These are phyloP conservation scores for Oryza meyeriana DNA, from an alignment of 176 grass and related monocot species.

Conservation along the genomic window DNA sequence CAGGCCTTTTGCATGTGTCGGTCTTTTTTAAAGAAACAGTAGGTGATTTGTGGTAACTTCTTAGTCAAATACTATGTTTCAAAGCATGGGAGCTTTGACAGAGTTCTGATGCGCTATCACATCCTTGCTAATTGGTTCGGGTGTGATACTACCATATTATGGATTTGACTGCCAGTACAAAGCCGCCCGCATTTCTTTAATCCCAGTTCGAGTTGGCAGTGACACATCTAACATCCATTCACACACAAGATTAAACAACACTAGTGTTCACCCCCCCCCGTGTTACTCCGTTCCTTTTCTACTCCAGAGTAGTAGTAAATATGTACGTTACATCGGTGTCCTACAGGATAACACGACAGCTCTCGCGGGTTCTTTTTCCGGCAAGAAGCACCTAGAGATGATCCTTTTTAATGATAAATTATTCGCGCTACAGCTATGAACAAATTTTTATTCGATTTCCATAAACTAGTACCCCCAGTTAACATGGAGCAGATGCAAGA, in stretches of 20 bases:
- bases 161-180: constrained; percentile 7
- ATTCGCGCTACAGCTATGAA: background rate
- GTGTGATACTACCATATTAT: constrained; percentile 11
- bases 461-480: background rate
- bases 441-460: background rate
- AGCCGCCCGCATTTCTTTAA: constrained; percentile 4
- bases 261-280: background rate
- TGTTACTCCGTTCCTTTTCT: background rate
- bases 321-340: background rate
- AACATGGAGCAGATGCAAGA: too few species aligned
- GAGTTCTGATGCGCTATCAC: background rate
- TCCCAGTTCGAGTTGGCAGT: background rate
- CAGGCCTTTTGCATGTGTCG: background rate
- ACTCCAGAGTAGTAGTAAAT: background rate
- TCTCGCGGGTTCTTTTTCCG: background rate
- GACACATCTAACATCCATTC: background rate
- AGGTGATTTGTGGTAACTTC: background rate
- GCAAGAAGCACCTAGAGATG: background rate
- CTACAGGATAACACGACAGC: background rate
- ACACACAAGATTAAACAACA: background rate
- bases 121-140: background rate
- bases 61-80: constrained; percentile 4
- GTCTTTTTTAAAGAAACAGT: background rate
- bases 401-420: background rate
- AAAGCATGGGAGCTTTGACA: background rate